phyloP scores from a whole-genome alignment of 352 stramenopile species.

The Phytophthora pluvialis region DNA sequence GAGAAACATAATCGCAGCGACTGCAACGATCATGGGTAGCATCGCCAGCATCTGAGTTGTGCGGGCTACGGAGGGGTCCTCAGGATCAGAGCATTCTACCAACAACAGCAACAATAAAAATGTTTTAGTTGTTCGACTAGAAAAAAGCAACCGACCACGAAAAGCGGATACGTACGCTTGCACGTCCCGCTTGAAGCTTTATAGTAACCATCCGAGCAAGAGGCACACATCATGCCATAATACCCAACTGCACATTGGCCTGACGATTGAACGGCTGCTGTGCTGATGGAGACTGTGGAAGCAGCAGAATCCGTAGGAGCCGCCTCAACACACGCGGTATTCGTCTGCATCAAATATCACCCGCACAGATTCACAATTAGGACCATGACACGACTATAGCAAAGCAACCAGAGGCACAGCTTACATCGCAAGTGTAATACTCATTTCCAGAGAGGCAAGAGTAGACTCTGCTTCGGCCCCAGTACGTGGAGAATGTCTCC shows the following conservation, averaged over 20 bases:
- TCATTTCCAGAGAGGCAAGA: slow-evolving; percentile 62
- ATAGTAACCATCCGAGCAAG: slow-evolving; percentile 54
- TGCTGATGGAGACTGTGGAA: slow-evolving; percentile 18
- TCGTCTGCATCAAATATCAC: slow-evolving; percentile 22
- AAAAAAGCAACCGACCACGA: not conserved
- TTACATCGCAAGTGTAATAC: slow-evolving; percentile 72
- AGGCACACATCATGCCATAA: slow-evolving; percentile 54
- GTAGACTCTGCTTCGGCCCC: slow-evolving; percentile 65
- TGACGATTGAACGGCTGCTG: slow-evolving; percentile 12
- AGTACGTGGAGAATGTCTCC: slow-evolving; percentile 53
- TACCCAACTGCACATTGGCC: slow-evolving; percentile 61
- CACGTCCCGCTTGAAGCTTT: slow-evolving; percentile 66
- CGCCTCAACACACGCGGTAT: slow-evolving; percentile 33
- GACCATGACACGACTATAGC: not conserved
- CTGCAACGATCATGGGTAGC: slow-evolving; percentile 44
- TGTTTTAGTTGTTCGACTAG: not conserved
- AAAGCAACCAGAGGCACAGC: slow-evolving; percentile 1
- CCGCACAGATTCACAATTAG: not conserved
- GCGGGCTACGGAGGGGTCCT: slow-evolving; percentile 42
- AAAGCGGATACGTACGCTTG: slow-evolving; percentile 44
- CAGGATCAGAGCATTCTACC: slow-evolving; percentile 48
- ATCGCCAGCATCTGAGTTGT: slow-evolving; percentile 49
- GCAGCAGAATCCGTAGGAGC: slow-evolving; percentile 3
- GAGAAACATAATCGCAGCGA: slow-evolving; percentile 44
- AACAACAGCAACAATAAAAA: not conserved